These are phyloP conservation scores for Hericium alpestre DNA, from an alignment of 768 basidiomycete species.

Conservation along the genomic window DNA sequence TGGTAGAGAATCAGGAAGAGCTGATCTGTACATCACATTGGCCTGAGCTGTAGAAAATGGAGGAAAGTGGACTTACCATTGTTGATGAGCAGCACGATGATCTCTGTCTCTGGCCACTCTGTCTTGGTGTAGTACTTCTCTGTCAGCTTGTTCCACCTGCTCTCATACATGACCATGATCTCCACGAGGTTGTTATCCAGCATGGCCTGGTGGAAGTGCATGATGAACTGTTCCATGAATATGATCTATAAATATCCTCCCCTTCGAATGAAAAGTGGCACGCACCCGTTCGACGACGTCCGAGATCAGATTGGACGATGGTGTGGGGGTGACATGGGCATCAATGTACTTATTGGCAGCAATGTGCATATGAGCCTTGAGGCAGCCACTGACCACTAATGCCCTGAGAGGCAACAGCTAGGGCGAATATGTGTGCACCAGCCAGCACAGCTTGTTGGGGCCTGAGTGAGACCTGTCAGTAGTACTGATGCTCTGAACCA, in stretches of 20 bases:
- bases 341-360: no score
- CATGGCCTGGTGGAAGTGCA: conserved; percentile 91
- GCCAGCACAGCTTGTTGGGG: no score
- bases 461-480: no score
- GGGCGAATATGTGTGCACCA: no score
- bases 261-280: conserved; percentile 9
- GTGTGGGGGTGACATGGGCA: no score
- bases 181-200: conserved; percentile 82
- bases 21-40: conserved; percentile 45
- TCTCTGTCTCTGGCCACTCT: conserved; percentile 97
- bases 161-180: conserved; percentile 90
- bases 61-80: conserved; percentile 51
- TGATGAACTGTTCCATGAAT: conserved; percentile 59
- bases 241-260: background rate
- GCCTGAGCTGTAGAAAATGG: background rate
- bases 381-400: no score
- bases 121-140: conserved; percentile 90
- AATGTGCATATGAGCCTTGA: no score
- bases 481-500: no score
- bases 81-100: conserved; percentile 88
- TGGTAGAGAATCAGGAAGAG: conserved; percentile 96
- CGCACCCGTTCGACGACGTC: conserved; percentile 82
- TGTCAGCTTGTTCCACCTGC: conserved; percentile 93
- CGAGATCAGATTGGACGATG: no score
- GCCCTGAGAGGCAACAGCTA: no score